phyloP scores from a whole-genome alignment of 352 stramenopile species.

The Globisporangium irregulare region DNA sequence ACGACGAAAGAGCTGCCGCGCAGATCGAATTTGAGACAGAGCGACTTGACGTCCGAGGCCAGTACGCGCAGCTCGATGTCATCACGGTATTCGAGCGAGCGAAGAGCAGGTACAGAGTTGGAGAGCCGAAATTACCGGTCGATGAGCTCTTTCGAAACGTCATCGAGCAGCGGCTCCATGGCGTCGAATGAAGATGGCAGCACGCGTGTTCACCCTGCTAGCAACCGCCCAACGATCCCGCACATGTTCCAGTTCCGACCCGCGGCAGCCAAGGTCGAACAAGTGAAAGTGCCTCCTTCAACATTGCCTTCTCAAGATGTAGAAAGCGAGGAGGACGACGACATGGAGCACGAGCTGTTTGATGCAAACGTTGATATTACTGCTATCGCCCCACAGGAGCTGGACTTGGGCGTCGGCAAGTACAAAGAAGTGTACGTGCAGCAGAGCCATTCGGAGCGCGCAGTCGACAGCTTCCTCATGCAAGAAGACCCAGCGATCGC shows the following conservation, averaged over 20 bases:
- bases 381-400: slow-evolving; percentile 25
- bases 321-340: slow-evolving; percentile 23
- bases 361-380: slow-evolving; percentile 19
- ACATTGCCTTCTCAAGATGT: slow-evolving; percentile 13
- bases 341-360: slow-evolving; percentile 29
- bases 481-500: slow-evolving; percentile 22
- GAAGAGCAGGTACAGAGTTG: slow-evolving; percentile 12
- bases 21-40: slow-evolving; percentile 33
- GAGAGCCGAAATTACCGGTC: slow-evolving; percentile 23
- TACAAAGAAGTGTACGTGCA: slow-evolving; percentile 43
- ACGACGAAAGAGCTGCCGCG: slow-evolving; percentile 52
- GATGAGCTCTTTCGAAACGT: slow-evolving; percentile 26
- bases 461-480: slow-evolving; percentile 49
- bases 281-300: slow-evolving; percentile 10
- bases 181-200: slow-evolving; percentile 31
- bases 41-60: slow-evolving; percentile 22
- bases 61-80: slow-evolving; percentile 24
- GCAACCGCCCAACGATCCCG: slow-evolving; percentile 28
- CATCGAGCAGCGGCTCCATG: slow-evolving; percentile 14
- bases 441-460: slow-evolving; percentile 32
- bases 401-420: slow-evolving; percentile 53
- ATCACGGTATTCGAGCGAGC: slow-evolving; percentile 13
- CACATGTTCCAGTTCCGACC: slow-evolving; percentile 67
- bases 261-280: slow-evolving; percentile 27
- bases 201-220: slow-evolving; percentile 28